Base-by-base conservation (phyloP, 2,329 filamentous ascomycete genomes). In the Aspergillus brasiliensis region DNA sequence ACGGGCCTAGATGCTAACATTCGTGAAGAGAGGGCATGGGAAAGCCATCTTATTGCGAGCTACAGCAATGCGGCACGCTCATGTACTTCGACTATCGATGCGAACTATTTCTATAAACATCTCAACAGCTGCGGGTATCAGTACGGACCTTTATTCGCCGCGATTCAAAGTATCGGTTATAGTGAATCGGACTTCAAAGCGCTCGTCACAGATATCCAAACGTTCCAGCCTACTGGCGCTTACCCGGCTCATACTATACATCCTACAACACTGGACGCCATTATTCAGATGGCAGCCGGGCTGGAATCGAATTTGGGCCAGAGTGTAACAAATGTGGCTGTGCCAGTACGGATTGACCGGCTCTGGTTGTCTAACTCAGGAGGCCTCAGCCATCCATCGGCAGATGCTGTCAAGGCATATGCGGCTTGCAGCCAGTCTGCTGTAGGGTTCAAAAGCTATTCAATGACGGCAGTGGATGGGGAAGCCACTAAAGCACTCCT, bases 281-380 rank as follows among this genome's bases (percentile, higher is more conserved):
- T 59, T 3, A 42, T 62, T 15, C 60, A 62, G 7, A 58, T 59
- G 44, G 52, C 58, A 37, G 56, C 56, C 2, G 59, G 48, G 6
- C 28, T 59, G 8, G 57, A 17, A n/a, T 51, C 44, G 3, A 10
- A 47, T 3, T 13, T 21, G n/a, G 47, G 57, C n/a, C 46, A 19
- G 31, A 37, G 21, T 15, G 19, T n/a, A 13, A 34, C 48, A n/a
- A 23, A n/a, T 5, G 44, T 55, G 2, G 46, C 52, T 23, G 52
- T 59, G 10, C 57, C 57, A 3, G 51, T 46, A 3, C 27, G 52
- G 15, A 49, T 59, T 31, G 46, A 51, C n/a, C 52, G 47, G n/a
- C 42, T 56, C 8, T 56, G 57, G 52, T 34, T 56, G 19, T 52
- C 57, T 2, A 58, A 38, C 23, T 11, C 15, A 8, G 28, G 56